Percentiles rank a stretch among this genome's conserved stretches.
Conservation (phyloP, 2,329 filamentous ascomycete species). For the Trichophyton rubrum region DNA sequence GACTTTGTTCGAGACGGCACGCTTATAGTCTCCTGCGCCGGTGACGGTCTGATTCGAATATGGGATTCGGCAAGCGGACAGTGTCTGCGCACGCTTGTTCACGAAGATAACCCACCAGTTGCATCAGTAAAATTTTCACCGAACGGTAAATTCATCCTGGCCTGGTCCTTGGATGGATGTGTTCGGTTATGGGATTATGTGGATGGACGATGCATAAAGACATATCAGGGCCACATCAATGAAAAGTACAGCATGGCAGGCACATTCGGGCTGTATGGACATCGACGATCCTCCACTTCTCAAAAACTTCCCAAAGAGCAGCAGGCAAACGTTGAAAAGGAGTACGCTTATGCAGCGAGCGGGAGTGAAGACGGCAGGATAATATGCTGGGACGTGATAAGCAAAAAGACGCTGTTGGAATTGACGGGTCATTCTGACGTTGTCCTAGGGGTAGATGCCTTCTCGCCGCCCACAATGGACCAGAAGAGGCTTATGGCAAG, state of each 20-base stretch:
- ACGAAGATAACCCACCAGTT: constrained; percentile 89
- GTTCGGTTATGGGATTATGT: constrained; percentile 93
- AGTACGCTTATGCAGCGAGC: constrained; percentile 56
- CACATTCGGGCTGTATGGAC: constrained; percentile 59
- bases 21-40: constrained; percentile 78
- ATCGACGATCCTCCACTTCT: background rate
- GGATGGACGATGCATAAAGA: constrained; percentile 82
- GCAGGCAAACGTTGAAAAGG: constrained; percentile 13
- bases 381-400: constrained; percentile 80
- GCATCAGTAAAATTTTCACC: constrained; percentile 84
- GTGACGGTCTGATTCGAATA: constrained; percentile 81
- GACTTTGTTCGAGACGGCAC: constrained; percentile 90
- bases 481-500: constrained; percentile 44
- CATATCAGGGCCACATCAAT: constrained; percentile 87
- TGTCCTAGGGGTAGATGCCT: constrained; percentile 47
- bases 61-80: constrained; percentile 96
- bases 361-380: constrained; percentile 76
- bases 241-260: constrained; percentile 72
- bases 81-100: constrained; percentile 84
- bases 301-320: constrained; percentile 9
- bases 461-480: constrained; percentile 33
- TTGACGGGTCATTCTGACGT: constrained; percentile 45
- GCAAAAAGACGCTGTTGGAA: constrained; percentile 67
- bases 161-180: constrained; percentile 81
- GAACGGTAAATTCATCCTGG: constrained; percentile 85